Conservation (phyloP, 2,329 filamentous ascomycete genomes). For the Dactylellina sp. region DNA sequence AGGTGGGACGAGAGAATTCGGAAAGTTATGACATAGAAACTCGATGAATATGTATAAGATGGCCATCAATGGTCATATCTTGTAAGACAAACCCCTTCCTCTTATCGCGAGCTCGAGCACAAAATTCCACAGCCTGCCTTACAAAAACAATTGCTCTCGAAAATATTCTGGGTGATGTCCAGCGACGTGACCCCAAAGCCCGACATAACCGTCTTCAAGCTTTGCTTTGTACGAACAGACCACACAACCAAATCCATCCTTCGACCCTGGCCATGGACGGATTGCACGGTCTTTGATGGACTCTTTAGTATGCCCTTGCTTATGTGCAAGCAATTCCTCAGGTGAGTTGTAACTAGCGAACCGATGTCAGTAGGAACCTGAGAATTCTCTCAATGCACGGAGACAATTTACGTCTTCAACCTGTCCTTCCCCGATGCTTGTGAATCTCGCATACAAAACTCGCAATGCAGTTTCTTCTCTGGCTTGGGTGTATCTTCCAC, state of each 20-base stretch:
- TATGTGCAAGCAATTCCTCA: slow-evolving; percentile 28
- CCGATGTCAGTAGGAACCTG: not conserved
- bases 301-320: slow-evolving; percentile 25
- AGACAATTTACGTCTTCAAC: slow-evolving; percentile 12
- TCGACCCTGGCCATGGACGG: slow-evolving; percentile 33
- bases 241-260: slow-evolving; percentile 28
- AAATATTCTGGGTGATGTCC: slow-evolving; percentile 30
- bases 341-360: slow-evolving; percentile 6
- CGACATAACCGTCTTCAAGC: slow-evolving; percentile 31
- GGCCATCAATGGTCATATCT: not conserved
- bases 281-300: slow-evolving; percentile 31
- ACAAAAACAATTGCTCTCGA: slow-evolving; percentile 22
- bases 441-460: slow-evolving; percentile 33
- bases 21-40: no score
- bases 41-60: not conserved
- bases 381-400: not conserved
- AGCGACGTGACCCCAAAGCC: slow-evolving; percentile 35
- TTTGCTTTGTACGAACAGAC: slow-evolving; percentile 15
- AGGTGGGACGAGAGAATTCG: no score
- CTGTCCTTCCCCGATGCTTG: slow-evolving; percentile 10
- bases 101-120: no score
- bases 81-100: not conserved
- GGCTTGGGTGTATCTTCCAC: not conserved
- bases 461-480: slow-evolving; percentile 11
- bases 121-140: no score